Evolutionary conservation across 768 basidiomycete species (phyloP), one percentile per base, ranked within the genome.

Genomic region (Termitomyces sp.): DNA sequence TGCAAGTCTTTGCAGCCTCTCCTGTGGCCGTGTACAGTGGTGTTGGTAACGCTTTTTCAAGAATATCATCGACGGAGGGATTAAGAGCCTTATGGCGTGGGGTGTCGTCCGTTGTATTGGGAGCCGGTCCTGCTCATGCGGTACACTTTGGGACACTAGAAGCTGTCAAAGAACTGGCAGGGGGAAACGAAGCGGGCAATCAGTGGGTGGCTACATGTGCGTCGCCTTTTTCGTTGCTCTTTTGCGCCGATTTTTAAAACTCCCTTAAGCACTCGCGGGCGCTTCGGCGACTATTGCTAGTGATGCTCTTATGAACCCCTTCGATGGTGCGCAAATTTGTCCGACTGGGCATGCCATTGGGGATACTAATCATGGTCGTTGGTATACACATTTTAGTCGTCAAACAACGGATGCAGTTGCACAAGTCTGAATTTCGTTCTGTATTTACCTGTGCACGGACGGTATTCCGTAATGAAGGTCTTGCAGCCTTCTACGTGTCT

Each of bases 381-480:
- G 42, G 42, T 16, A 32, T 24, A 32, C 22, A 20, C 27, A 50
- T 8, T 64, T 51, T 71, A 98, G 96, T 99, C 66, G 93, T 99
- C 78, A 99, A 99, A 76, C 97, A 99, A 78, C 87, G 97, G 52
- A 98, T 99, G 97, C 97, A 99, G 74, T 80, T 98, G 56, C 95
- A 95, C 76, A 86, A 91, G 68, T 98, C 97, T 4, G 80, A 89
- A 71, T 95, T 93, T 73, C 88, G 88, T 45, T 93, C 91, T 37
- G 92, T 95, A 43, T 75, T 88, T 63, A 82, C 85, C n/a, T 95
- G 94, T 64, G 93, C 95, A 56, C 82, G 82, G 24, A 86, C 87
- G 13, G 90, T 99, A 52, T 94, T 93, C 74, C 82, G 74, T 44
- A 85, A 76, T 36, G 97, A 99, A 74, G 97, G 97, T 39, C 70